A percentile compares a stretch with the other conserved stretches of the same genome.
phyloP scores from a whole-genome alignment of 768 basidiomycete species.

The Asterophora lycoperdoides region DNA sequence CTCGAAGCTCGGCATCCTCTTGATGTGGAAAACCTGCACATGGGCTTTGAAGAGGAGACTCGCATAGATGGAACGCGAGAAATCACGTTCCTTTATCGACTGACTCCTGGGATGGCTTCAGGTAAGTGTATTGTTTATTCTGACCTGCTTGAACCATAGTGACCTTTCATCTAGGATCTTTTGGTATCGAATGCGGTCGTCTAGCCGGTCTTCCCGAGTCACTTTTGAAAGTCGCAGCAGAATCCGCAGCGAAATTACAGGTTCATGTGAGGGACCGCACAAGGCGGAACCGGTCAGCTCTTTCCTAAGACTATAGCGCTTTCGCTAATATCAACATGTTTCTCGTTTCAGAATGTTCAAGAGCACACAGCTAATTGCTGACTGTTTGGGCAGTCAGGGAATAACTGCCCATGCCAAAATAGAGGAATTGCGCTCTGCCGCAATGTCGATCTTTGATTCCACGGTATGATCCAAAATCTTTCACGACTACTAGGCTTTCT shows the following conservation, averaged over 20 bases:
- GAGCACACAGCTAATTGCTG: conserved; percentile 9
- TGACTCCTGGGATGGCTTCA: conserved; percentile 67
- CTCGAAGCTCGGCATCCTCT: conserved; percentile 55
- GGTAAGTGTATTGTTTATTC: conserved; percentile 24
- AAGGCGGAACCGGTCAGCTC: conserved; percentile 46
- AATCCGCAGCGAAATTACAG: conserved; percentile 54
- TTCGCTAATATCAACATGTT: neutral
- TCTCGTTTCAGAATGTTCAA: conserved; percentile 9
- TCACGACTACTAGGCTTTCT: neutral
- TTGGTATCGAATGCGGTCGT: conserved; percentile 89
- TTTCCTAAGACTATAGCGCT: neutral
- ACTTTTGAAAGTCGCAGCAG: conserved; percentile 59
- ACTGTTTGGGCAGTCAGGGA: conserved; percentile 3
- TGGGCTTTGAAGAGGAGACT: conserved; percentile 72
- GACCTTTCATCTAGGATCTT: conserved; percentile 49
- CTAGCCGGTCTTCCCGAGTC: conserved; percentile 77
- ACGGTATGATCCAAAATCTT: conserved; percentile 3
- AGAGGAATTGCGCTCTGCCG: conserved; percentile 10
- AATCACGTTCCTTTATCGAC: conserved; percentile 83
- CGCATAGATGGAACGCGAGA: conserved; percentile 70
- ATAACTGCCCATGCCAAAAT: neutral
- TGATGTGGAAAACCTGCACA: conserved; percentile 75
- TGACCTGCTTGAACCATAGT: neutral
- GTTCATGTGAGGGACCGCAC: conserved; percentile 45
- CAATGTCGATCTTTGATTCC: conserved; percentile 11